Conservation (phyloP, 805 yeast species). For the Candida incommunis region DNA sequence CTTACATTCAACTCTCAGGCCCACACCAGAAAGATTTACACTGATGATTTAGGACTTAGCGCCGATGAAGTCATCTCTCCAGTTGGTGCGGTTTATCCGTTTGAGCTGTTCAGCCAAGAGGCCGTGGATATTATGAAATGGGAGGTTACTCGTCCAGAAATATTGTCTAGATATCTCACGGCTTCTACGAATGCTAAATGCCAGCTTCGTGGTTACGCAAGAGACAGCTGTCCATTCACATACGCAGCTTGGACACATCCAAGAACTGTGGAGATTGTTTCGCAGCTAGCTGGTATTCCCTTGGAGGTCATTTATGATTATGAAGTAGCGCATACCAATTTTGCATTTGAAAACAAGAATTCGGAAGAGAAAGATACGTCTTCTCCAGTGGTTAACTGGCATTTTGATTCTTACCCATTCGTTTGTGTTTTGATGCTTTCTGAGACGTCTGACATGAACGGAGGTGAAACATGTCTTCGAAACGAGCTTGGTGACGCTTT, state of each 20-base stretch:
- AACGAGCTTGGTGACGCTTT: slow-evolving; percentile 22
- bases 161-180: slow-evolving; percentile 32
- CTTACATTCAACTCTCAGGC: slow-evolving; percentile 17
- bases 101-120: slow-evolving; percentile 46
- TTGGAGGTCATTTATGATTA: slow-evolving; percentile 41
- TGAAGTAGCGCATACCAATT: slow-evolving; percentile 40
- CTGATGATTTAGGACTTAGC: slow-evolving; percentile 37
- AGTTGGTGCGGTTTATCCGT: slow-evolving; percentile 45
- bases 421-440: slow-evolving; percentile 52
- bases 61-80: slow-evolving; percentile 35
- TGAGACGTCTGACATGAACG: slow-evolving; percentile 43
- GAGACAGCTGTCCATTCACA: slow-evolving; percentile 34
- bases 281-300: slow-evolving; percentile 46
- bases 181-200: slow-evolving; percentile 25
- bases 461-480: slow-evolving; percentile 39
- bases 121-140: slow-evolving; percentile 45
- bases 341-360: slow-evolving; percentile 16
- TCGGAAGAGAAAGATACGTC: slow-evolving; percentile 4
- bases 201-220: slow-evolving; percentile 36
- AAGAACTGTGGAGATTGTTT: slow-evolving; percentile 36
- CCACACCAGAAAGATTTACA: slow-evolving; percentile 23
- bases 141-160: slow-evolving; percentile 35
- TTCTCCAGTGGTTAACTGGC: slow-evolving; percentile 46
- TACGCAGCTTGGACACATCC: slow-evolving; percentile 48
- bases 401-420: slow-evolving; percentile 47